Evolutionary conservation across 2,329 filamentous ascomycete species (phyloP).

Genomic region (Clonostachys byssicola): DNA sequence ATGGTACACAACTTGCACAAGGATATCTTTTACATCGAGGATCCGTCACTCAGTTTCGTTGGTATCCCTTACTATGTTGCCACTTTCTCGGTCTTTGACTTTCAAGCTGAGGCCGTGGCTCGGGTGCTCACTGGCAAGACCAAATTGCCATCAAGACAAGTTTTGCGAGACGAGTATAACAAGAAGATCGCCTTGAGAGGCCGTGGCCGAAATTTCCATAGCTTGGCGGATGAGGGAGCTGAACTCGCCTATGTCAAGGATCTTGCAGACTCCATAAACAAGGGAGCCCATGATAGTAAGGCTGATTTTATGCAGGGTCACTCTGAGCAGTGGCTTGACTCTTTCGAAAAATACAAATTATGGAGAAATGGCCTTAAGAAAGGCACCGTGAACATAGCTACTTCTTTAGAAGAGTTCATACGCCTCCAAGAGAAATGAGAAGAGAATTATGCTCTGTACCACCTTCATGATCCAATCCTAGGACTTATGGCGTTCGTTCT

Average conservation of each 20-base stretch:
- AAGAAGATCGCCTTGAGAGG: constrained; percentile 8
- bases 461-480: too few species aligned
- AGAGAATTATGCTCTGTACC: too few species aligned
- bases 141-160: background rate
- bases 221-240: constrained; percentile 9
- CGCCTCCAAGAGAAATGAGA: too few species aligned
- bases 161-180: constrained; percentile 9
- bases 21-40: constrained; percentile 68
- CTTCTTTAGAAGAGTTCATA: too few species aligned
- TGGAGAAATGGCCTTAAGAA: too few species aligned
- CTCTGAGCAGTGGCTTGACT: too few species aligned
- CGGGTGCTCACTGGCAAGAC: constrained; percentile 27
- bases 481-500: too few species aligned
- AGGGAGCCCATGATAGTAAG: too few species aligned
- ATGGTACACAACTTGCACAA: constrained; percentile 65
- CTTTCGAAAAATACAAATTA: too few species aligned
- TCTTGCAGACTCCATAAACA: constrained; percentile 12
- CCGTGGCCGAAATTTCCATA: constrained; percentile 15
- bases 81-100: constrained; percentile 67
- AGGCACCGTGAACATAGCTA: too few species aligned
- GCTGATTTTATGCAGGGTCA: too few species aligned
- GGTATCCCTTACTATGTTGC: constrained; percentile 63
- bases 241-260: constrained; percentile 14
- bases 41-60: constrained; percentile 59
- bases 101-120: constrained; percentile 60